phyloP scores from a whole-genome alignment of 495 filamentous ascomycete genomes.

The Neurospora sp. region DNA sequence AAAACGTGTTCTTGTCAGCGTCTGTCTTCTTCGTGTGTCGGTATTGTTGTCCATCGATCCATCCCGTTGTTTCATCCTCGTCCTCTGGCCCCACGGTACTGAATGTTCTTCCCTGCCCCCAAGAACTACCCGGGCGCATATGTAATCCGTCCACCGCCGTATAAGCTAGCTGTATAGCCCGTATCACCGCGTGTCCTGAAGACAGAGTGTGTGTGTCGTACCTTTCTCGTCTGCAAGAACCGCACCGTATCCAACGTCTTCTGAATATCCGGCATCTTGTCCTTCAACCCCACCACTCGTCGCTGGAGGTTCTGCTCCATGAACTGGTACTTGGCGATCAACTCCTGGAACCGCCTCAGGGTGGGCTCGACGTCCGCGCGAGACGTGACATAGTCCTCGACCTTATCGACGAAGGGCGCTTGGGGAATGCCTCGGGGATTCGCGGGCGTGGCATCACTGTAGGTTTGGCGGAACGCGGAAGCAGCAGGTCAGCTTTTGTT shows the following conservation, averaged over 20 bases:
- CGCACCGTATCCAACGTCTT: constrained; percentile 93
- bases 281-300: constrained; percentile 70
- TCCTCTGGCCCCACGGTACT: neutral
- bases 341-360: constrained; percentile 90
- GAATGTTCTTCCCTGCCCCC: neutral
- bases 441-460: constrained; percentile 42
- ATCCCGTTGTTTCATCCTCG: neutral
- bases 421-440: constrained; percentile 91
- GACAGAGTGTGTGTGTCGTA: constrained; percentile 12
- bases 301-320: constrained; percentile 92
- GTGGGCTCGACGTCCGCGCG: constrained; percentile 82
- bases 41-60: neutral
- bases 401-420: constrained; percentile 93
- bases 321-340: constrained; percentile 99
- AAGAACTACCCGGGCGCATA: neutral
- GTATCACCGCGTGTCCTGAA: neutral
- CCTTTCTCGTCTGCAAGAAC: constrained; percentile 66
- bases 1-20: neutral
- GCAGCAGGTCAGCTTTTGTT: neutral
- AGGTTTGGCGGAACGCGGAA: neutral
- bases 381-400: constrained; percentile 85
- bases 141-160: neutral
- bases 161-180: neutral
- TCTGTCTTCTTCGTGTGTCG: neutral
- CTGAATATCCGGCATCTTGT: constrained; percentile 94